Conservation (phyloP, 2,329 filamentous ascomycete species). For the Fonsecaea pugnacius region DNA sequence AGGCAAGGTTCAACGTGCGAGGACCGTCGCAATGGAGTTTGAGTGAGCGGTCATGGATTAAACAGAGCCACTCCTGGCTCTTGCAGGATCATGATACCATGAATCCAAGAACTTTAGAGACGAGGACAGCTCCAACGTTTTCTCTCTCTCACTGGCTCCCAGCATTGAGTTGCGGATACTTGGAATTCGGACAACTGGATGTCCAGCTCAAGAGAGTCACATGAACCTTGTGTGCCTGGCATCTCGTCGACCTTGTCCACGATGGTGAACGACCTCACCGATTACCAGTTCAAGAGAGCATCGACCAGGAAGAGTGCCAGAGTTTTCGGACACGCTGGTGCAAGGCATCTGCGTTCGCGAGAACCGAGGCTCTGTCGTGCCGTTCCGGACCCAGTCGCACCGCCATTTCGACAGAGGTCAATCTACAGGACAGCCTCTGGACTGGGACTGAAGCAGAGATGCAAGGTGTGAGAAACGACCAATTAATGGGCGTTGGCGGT, state of each 20-base stretch:
- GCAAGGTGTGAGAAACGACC: not conserved
- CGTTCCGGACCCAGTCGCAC: not conserved
- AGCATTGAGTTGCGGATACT: not conserved
- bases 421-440: not conserved
- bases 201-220: not conserved
- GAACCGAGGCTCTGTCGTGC: not conserved
- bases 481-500: not conserved
- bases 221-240: not conserved
- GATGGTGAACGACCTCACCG: not conserved
- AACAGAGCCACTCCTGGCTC: not conserved
- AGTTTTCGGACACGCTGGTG: not conserved
- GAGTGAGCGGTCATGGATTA: slow-evolving; percentile 40
- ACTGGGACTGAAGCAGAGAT: too few species aligned
- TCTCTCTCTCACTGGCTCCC: not conserved
- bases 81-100: not conserved
- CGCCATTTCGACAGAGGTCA: not conserved
- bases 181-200: not conserved
- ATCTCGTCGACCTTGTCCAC: not conserved
- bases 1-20: slow-evolving; percentile 53
- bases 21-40: slow-evolving; percentile 53
- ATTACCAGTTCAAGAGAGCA: not conserved
- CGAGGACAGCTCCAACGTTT: not conserved
- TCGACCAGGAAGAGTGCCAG: not conserved
- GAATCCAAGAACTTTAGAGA: not conserved
- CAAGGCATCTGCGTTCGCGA: not conserved